A percentile compares a stretch with the other conserved stretches of the same genome.
phyloP scores from a whole-genome alignment of 2,329 filamentous ascomycete species.

The Diaporthe citri region DNA sequence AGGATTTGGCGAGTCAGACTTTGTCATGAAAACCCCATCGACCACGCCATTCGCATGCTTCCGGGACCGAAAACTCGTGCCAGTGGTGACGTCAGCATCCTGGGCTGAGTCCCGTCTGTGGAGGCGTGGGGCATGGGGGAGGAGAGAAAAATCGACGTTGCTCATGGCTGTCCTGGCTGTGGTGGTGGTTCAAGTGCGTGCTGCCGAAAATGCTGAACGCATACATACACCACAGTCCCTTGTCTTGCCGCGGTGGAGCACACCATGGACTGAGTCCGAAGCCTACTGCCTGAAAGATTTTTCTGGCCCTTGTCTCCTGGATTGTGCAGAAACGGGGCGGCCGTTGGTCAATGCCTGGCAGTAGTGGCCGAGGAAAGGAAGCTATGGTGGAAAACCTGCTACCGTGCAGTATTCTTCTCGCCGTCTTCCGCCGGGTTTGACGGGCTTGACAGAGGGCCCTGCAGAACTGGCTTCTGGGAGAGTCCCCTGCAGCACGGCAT shows the following conservation, averaged over 20 bases:
- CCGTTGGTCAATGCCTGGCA: neutral
- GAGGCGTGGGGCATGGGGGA: conserved; percentile 13
- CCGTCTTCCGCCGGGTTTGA: conserved; percentile 11
- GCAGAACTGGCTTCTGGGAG: neutral
- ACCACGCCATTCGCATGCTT: conserved; percentile 29
- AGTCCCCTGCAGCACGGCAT: conserved; percentile 14
- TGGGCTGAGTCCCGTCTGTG: conserved; percentile 9
- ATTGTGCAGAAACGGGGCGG: conserved; percentile 19
- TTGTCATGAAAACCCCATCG: conserved; percentile 24
- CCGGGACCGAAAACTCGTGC: conserved; percentile 5
- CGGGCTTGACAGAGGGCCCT: conserved; percentile 1
- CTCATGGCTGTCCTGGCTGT: neutral
- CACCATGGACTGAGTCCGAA: conserved; percentile 24
- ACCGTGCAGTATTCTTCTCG: neutral
- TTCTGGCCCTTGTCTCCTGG: conserved; percentile 28
- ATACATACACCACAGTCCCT: neutral
- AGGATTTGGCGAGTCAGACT: conserved; percentile 29
- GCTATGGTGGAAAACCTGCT: neutral
- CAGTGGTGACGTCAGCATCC: conserved; percentile 27
- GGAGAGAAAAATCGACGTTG: neutral
- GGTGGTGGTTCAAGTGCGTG: neutral
- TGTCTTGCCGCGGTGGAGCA: conserved; percentile 19
- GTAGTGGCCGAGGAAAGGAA: conserved; percentile 7
- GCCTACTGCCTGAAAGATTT: conserved; percentile 20
- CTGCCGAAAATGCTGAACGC: neutral